phyloP scores from a whole-genome alignment of 805 yeast genomes.

The Kuraishia piskuri region DNA sequence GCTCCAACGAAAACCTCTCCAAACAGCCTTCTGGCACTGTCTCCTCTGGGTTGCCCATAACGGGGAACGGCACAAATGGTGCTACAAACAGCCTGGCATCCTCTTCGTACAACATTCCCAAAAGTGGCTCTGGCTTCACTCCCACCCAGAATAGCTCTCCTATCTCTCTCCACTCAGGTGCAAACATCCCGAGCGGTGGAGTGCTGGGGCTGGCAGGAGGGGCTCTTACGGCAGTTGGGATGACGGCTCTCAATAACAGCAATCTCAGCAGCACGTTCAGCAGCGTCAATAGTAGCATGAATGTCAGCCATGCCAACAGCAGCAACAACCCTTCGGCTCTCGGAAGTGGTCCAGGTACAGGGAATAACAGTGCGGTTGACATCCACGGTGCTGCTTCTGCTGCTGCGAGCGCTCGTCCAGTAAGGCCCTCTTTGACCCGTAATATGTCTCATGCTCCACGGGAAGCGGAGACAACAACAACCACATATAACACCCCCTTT shows the following conservation, averaged over 20 bases:
- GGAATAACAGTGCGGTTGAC: background rate
- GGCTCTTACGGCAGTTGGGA: background rate
- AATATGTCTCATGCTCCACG: slow-evolving; percentile 11
- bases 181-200: background rate
- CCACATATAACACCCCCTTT: slow-evolving; percentile 15
- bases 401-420: slow-evolving; percentile 6
- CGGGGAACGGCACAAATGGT: too few relatives aligned
- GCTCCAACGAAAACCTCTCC: background rate
- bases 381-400: slow-evolving; percentile 4
- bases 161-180: background rate
- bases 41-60: too few relatives aligned
- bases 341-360: background rate
- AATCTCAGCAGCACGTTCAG: background rate
- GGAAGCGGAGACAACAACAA: background rate
- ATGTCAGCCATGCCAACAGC: background rate
- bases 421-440: slow-evolving; percentile 11
- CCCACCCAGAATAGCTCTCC: background rate
- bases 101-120: background rate
- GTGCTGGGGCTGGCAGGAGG: background rate
- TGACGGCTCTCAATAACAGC: background rate
- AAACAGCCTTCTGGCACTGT: background rate
- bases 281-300: background rate
- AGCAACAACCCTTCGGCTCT: background rate
- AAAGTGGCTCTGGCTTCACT: background rate
- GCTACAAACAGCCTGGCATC: background rate